Evolutionary conservation across 768 basidiomycete genomes (phyloP).

Genomic region (Gymnopilus junonius): DNA sequence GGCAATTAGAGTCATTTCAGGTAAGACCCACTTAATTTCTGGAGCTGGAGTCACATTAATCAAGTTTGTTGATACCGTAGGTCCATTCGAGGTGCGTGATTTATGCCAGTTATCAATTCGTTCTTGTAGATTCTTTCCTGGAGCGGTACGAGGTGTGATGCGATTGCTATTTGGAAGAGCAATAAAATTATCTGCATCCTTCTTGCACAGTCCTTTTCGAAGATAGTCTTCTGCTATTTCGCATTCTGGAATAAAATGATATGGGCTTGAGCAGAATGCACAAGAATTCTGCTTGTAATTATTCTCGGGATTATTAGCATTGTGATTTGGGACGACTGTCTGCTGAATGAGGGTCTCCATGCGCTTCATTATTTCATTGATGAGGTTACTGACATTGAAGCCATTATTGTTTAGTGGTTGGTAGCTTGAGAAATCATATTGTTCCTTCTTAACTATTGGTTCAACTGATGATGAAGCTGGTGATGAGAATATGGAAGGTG

Average conservation of each 20-base stretch:
- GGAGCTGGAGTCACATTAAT: not conserved
- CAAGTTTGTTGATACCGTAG: conserved; percentile 3
- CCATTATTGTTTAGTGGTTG: not conserved
- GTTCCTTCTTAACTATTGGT: conserved; percentile 1
- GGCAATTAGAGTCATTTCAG: not conserved
- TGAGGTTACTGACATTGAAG: not conserved
- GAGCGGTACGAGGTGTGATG: not conserved
- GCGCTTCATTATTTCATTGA: conserved; percentile 1
- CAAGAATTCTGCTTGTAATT: not conserved
- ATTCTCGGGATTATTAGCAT: too few species aligned
- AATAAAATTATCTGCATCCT: conserved; percentile 4
- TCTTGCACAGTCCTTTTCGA: conserved; percentile 2
- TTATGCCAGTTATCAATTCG: too few species aligned
- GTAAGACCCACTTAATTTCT: not conserved
- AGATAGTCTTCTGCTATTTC: conserved; percentile 7
- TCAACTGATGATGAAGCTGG: not conserved
- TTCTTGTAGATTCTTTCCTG: conserved; percentile 13
- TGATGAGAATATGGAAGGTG: not conserved
- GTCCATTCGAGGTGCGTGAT: not conserved
- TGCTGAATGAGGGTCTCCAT: not conserved
- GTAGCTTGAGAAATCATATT: too few species aligned
- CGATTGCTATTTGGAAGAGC: conserved; percentile 5
- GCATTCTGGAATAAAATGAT: conserved; percentile 6
- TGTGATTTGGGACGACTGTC: not conserved
- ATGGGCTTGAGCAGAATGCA: too few species aligned